Percentiles rank a stretch among this genome's conserved stretches.
Conservation (phyloP, 495 filamentous ascomycete species). For the Xylaria flabelliformis region DNA sequence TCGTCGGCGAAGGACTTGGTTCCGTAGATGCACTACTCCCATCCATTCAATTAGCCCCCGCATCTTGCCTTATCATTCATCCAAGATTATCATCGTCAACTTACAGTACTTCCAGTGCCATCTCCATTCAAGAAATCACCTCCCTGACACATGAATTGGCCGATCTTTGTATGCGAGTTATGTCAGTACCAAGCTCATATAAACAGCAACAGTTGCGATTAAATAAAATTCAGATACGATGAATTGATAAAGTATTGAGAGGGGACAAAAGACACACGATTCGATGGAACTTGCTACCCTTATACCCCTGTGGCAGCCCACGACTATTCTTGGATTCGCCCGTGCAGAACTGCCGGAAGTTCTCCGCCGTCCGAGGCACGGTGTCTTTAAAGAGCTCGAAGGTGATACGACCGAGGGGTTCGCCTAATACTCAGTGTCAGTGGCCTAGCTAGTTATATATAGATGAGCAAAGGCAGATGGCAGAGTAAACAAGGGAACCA, state of each 20-base stretch:
- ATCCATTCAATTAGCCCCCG: neutral
- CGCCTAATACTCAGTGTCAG: conserved; percentile 59
- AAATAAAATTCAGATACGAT: neutral
- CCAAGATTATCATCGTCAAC: conserved; percentile 16
- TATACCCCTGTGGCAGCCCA: conserved; percentile 90
- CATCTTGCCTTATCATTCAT: neutral
- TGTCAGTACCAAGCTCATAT: neutral
- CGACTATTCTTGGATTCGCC: conserved; percentile 84
- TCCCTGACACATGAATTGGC: conserved; percentile 95
- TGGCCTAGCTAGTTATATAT: neutral
- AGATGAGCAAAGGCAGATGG: neutral
- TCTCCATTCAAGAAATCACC: conserved; percentile 96
- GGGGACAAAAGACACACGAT: conserved; percentile 66
- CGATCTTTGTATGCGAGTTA: conserved; percentile 65
- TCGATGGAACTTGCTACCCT: conserved; percentile 91
- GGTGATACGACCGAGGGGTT: conserved; percentile 88
- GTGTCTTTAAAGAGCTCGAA: conserved; percentile 90
- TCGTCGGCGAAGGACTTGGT: conserved; percentile 87
- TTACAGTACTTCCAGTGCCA: conserved; percentile 78
- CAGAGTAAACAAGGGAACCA: too few species aligned
- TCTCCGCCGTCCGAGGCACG: conserved; percentile 89
- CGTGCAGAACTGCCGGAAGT: conserved; percentile 97
- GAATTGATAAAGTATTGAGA: too few species aligned
- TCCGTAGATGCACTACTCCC: conserved; percentile 73
- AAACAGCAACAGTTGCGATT: neutral